Conservation (phyloP, 2,329 filamentous ascomycete species). For the Fusarium irregulare region DNA sequence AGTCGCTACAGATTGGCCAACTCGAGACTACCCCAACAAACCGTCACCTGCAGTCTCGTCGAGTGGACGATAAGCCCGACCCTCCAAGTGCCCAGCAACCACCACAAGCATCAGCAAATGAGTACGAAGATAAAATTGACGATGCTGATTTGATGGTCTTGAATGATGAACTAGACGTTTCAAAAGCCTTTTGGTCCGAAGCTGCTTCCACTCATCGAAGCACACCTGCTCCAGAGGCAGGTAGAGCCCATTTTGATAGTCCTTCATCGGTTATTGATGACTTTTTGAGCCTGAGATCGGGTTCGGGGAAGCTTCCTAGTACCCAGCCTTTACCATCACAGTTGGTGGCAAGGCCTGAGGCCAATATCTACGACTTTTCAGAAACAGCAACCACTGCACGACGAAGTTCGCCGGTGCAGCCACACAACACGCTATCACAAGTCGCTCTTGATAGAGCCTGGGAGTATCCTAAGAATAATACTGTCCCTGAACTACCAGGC, state of each 20-base stretch:
- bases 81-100: neutral
- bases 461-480: conserved; percentile 29
- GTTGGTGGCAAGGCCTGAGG: neutral
- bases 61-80: neutral
- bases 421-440: conserved; percentile 5
- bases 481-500: conserved; percentile 1
- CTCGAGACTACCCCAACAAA: conserved; percentile 51
- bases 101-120: conserved; percentile 1
- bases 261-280: conserved; percentile 30
- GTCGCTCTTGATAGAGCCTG: conserved; percentile 21
- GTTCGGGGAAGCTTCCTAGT: conserved; percentile 45
- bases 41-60: conserved; percentile 38
- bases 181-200: conserved; percentile 48
- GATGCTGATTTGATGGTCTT: conserved; percentile 42
- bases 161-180: neutral
- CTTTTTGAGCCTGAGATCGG: conserved; percentile 47
- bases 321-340: conserved; percentile 46
- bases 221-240: conserved; percentile 41
- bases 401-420: conserved; percentile 48
- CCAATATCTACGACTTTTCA: conserved; percentile 45
- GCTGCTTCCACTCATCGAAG: conserved; percentile 45
- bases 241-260: conserved; percentile 41
- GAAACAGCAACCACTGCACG: conserved; percentile 51
- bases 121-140: conserved; percentile 42
- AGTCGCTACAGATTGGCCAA: conserved; percentile 43